These are phyloP conservation scores for Porcisia hertigi DNA, from an alignment of 208 protist species.

Conservation along the genomic window DNA sequence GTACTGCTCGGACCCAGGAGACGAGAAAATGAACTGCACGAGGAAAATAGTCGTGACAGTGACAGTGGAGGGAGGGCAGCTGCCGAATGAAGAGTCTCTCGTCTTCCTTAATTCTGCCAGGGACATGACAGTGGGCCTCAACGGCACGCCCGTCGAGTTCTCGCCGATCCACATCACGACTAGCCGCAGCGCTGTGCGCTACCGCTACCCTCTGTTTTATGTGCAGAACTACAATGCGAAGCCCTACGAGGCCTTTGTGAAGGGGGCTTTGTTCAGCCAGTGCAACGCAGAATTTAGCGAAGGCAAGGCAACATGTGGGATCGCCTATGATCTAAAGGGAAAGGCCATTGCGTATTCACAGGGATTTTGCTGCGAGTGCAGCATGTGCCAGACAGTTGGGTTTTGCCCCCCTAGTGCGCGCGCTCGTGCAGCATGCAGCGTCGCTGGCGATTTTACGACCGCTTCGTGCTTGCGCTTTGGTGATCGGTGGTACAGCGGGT, in stretches of 20 bases:
- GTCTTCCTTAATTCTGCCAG: conserved; percentile 55
- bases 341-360: conserved; percentile 73
- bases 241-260: conserved; percentile 72
- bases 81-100: conserved; percentile 61
- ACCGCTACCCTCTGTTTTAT: conserved; percentile 87
- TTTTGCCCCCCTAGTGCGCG: conserved; percentile 61
- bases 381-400: conserved; percentile 60
- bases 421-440: conserved; percentile 55
- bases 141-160: conserved; percentile 44
- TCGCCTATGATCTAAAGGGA: conserved; percentile 41
- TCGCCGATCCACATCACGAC: conserved; percentile 59
- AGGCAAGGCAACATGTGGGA: conserved; percentile 68
- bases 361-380: conserved; percentile 88
- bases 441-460: conserved; percentile 51
- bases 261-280: conserved; percentile 42
- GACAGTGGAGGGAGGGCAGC: conserved; percentile 66
- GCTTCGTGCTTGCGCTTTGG: conserved; percentile 87
- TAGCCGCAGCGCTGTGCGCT: conserved; percentile 62
- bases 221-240: conserved; percentile 84
- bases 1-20: conserved; percentile 60
- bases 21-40: conserved; percentile 50
- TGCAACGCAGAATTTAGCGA: conserved; percentile 62
- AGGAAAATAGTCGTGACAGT: conserved; percentile 83
- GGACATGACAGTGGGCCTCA: conserved; percentile 39
- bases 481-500: conserved; percentile 79